phyloP scores from a whole-genome alignment of 495 filamentous ascomycete genomes.

The Lasiosphaeriaceae sp. region DNA sequence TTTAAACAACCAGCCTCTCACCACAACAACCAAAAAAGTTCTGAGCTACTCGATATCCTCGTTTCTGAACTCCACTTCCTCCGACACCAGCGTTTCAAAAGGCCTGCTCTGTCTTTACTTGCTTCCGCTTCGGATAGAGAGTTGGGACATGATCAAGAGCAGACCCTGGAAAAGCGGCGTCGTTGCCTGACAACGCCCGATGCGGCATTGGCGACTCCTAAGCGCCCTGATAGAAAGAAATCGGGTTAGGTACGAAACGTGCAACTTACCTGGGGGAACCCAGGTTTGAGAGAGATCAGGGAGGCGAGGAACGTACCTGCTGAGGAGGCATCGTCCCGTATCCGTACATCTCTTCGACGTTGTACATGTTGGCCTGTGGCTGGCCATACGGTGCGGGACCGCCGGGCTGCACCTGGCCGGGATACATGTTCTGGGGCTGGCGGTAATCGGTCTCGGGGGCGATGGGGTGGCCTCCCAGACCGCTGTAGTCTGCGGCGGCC shows the following conservation, averaged over 20 bases:
- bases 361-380: constrained; percentile 68
- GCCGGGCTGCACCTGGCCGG: constrained; percentile 67
- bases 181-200: background rate
- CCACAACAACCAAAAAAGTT: too few relatives aligned
- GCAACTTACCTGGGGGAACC: too few relatives aligned
- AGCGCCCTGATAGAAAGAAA: constrained; percentile 20
- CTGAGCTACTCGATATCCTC: too few relatives aligned
- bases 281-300: background rate
- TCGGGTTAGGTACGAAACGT: constrained; percentile 2
- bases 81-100: too few relatives aligned
- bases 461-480: constrained; percentile 21
- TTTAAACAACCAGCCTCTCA: too few relatives aligned
- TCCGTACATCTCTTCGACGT: constrained; percentile 80
- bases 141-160: too few relatives aligned
- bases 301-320: constrained; percentile 54
- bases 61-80: too few relatives aligned
- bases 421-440: constrained; percentile 71
- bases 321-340: constrained; percentile 79
- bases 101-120: too few relatives aligned
- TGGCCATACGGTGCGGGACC: constrained; percentile 68
- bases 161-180: too few relatives aligned
- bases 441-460: constrained; percentile 77
- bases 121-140: too few relatives aligned
- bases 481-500: constrained; percentile 63
- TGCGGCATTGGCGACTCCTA: constrained; percentile 9